Percentiles rank a stretch among this genome's conserved stretches.
Conservation (phyloP, 352 stramenopile genomes). For the Phytopythium aichiense region DNA sequence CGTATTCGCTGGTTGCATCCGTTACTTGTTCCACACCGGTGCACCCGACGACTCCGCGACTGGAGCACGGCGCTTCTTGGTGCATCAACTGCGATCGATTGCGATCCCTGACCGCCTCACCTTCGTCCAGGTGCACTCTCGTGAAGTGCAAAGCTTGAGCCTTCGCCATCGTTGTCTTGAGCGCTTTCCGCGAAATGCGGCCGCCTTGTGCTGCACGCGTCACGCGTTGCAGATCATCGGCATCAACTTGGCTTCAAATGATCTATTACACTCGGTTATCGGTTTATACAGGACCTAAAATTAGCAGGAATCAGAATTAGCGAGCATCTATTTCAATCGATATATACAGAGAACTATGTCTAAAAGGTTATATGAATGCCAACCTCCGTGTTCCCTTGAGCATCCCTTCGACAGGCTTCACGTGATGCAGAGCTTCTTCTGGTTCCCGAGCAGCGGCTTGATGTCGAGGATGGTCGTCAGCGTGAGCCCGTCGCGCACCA, state of each 20-base stretch:
- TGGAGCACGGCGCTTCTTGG: neutral
- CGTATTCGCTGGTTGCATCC: neutral
- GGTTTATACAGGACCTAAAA: too few species aligned
- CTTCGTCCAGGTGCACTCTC: neutral
- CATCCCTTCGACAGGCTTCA: neutral
- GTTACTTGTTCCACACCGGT: neutral
- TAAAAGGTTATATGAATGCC: neutral
- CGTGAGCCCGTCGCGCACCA: conserved; percentile 20
- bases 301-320: too few species aligned
- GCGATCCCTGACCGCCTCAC: neutral
- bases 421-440: conserved; percentile 6
- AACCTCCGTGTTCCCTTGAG: neutral
- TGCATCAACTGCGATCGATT: neutral
- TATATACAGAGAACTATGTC: neutral
- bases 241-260: neutral
- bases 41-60: neutral
- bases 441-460: conserved; percentile 18
- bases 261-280: too few species aligned
- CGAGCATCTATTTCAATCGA: too few species aligned
- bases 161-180: too few species aligned
- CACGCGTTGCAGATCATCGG: neutral
- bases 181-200: too few species aligned
- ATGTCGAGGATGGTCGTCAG: conserved; percentile 30
- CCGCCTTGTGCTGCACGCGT: too few species aligned
- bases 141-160: neutral